Conservation (phyloP, 495 filamentous ascomycete genomes). For the Neurospora sublineolata region DNA sequence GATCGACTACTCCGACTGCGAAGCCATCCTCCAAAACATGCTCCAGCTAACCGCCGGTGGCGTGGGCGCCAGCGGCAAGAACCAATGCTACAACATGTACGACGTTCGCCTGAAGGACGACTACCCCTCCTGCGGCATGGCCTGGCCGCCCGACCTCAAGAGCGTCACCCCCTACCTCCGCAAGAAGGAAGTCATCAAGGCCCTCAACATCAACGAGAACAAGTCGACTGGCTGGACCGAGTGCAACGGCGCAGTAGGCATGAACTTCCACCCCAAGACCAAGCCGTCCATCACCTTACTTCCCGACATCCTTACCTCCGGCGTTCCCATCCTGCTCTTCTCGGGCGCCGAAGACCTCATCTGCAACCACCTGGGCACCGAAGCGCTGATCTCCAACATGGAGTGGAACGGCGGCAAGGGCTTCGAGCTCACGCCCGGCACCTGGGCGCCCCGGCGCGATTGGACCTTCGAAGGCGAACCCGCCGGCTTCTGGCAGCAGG, state of each 20-base stretch:
- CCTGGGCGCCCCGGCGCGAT: constrained; percentile 79
- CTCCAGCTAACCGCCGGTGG: constrained; percentile 44
- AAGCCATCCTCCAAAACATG: constrained; percentile 58
- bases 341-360: constrained; percentile 90
- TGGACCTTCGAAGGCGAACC: constrained; percentile 91
- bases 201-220: constrained; percentile 70
- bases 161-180: constrained; percentile 75
- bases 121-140: constrained; percentile 77
- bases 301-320: constrained; percentile 56
- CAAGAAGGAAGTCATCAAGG: constrained; percentile 62
- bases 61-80: constrained; percentile 32
- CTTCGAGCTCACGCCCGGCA: constrained; percentile 80
- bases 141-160: constrained; percentile 81
- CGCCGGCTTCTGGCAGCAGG: constrained; percentile 87
- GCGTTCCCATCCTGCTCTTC: constrained; percentile 73
- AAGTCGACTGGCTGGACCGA: constrained; percentile 87
- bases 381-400: constrained; percentile 82
- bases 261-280: constrained; percentile 59
- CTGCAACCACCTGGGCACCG: constrained; percentile 94
- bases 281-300: constrained; percentile 62
- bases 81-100: constrained; percentile 80
- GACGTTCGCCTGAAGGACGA: constrained; percentile 72
- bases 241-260: constrained; percentile 67
- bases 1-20: constrained; percentile 60
- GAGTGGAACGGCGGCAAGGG: constrained; percentile 82